Evolutionary conservation across 495 filamentous ascomycete species (phyloP), one percentile per base, ranked within the genome.

Genomic region (Extremus antarcticus): DNA sequence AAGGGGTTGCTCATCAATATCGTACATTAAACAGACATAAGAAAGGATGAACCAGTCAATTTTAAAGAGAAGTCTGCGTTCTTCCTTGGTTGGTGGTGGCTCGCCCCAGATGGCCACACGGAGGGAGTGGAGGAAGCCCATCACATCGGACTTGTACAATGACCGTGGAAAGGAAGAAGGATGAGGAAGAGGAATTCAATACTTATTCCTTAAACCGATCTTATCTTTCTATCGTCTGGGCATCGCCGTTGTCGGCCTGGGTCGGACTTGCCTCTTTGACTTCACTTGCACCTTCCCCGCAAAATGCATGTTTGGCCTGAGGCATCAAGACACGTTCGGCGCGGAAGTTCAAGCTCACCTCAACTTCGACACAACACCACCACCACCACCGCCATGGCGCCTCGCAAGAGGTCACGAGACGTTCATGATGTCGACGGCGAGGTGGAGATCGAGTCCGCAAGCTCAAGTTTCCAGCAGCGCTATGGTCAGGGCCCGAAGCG

Each of bases 361-460:
- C 4, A 35, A 4, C 29, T 35, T 35, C 29, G 4, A 35, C 29
- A 7, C 29, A 35, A 35, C 29, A 13, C 29, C 4, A 13, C 29
- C 29, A 35, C 29, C 29, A 35, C 29, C 29, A 13, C 4, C 29
- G 13, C 29, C 7, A 62, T 62, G 59, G 19, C 59, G 2, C 41
- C 53, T 3, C 59, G 55, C 17, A 82, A 83, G 63, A 75, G 80
- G 53, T 59, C 65, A 22, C 74, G 77, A 53, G 64, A 64, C 41
- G 46, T 63, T 3, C 68, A 70, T n/a, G 70, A 74, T n/a, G 71
- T 67, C n/a, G 73, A 76, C 38, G 71, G 72, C 1, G 75, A 81
- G 23, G 66, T 69, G 32, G 60, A 76, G 19, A 63, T 76, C 15
- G 68, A 71, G 40, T 68, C 70, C 38, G 70, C 73, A 11, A 73